phyloP scores from a whole-genome alignment of 768 basidiomycete species.

The Butyriboletus loyo region DNA sequence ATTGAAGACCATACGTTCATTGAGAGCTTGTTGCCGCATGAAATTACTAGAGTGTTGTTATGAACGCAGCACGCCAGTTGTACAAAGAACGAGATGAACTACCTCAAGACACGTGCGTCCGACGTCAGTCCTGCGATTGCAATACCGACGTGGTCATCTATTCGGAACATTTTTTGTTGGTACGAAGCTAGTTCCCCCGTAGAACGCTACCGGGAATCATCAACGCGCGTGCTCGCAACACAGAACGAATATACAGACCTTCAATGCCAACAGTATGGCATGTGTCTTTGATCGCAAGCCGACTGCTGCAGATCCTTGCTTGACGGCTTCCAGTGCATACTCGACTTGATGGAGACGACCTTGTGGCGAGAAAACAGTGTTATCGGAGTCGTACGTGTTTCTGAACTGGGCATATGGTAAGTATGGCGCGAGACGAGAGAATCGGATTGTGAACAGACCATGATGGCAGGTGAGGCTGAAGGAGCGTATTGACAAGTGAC shows the following conservation, averaged over 20 bases:
- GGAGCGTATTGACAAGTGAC: constrained; percentile 29
- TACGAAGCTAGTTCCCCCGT: constrained; percentile 98
- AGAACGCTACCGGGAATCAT: constrained; percentile 64
- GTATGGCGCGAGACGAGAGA: not conserved
- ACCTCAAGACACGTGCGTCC: constrained; percentile 97
- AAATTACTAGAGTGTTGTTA: constrained; percentile 70
- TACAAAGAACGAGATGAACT: not conserved
- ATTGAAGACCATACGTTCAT: constrained; percentile 91
- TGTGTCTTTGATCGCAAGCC: constrained; percentile 95
- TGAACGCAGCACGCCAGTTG: not conserved
- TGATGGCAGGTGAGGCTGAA: constrained; percentile 16
- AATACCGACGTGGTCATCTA: constrained; percentile 99
- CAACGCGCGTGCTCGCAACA: not conserved
- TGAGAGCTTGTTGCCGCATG: constrained; percentile 99
- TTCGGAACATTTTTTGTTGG: constrained; percentile 99
- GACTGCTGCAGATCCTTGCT: constrained; percentile 99
- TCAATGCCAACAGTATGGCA: constrained; percentile 86
- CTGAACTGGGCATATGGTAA: constrained; percentile 58
- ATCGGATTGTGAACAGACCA: constrained; percentile 26
- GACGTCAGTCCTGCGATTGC: constrained; percentile 99
- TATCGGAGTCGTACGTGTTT: constrained; percentile 98
- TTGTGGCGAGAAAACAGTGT: constrained; percentile 96
- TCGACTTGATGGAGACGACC: constrained; percentile 96
- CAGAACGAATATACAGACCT: constrained; percentile 48
- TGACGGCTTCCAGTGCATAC: constrained; percentile 98